A percentile compares a stretch with the other conserved stretches of the same genome.
phyloP scores from a whole-genome alignment of 2,329 filamentous ascomycete genomes.

The Talaromyces sp. region DNA sequence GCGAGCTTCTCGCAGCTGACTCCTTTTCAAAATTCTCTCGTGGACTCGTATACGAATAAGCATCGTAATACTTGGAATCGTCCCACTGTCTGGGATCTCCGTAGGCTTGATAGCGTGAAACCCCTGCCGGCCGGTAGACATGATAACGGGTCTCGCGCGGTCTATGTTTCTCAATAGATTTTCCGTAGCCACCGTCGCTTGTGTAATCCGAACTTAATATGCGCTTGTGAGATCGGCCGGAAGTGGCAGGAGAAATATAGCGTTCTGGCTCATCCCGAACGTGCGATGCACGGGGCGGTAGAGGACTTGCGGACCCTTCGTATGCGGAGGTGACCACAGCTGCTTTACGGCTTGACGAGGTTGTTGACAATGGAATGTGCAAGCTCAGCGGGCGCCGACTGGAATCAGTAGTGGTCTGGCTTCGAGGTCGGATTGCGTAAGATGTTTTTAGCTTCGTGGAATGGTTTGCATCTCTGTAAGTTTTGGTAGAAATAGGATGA shows the following conservation, averaged over 20 bases:
- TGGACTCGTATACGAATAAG: slow-evolving; percentile 48
- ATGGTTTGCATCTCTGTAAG: slow-evolving; percentile 31
- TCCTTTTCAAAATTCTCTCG: slow-evolving; percentile 48
- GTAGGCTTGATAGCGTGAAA: slow-evolving; percentile 29
- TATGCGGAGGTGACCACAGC: slow-evolving; percentile 30
- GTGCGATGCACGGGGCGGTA: slow-evolving; percentile 24
- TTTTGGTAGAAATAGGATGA: slow-evolving; percentile 32
- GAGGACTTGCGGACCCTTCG: slow-evolving; percentile 33
- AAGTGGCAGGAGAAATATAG: slow-evolving; percentile 33
- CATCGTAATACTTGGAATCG: slow-evolving; percentile 41
- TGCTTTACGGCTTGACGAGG: slow-evolving; percentile 22
- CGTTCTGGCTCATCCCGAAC: slow-evolving; percentile 30
- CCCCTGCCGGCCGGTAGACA: slow-evolving; percentile 25
- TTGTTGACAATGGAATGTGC: slow-evolving; percentile 25
- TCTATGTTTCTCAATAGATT: slow-evolving; percentile 24
- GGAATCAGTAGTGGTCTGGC: slow-evolving; percentile 36
- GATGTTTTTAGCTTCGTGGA: slow-evolving; percentile 35
- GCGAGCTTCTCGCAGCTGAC: slow-evolving; percentile 36
- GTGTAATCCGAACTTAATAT: slow-evolving; percentile 35
- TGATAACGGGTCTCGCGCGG: slow-evolving; percentile 27
- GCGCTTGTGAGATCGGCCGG: slow-evolving; percentile 30
- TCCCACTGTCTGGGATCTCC: slow-evolving; percentile 32
- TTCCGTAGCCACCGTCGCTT: slow-evolving; percentile 34
- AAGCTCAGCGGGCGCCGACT: slow-evolving; percentile 27
- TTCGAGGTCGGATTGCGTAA: slow-evolving; percentile 37